A percentile compares a stretch with the other conserved stretches of the same genome.
These are phyloP conservation scores for Plantago ovata DNA, from an alignment of 257 asterid genomes.

Conservation along the genomic window DNA sequence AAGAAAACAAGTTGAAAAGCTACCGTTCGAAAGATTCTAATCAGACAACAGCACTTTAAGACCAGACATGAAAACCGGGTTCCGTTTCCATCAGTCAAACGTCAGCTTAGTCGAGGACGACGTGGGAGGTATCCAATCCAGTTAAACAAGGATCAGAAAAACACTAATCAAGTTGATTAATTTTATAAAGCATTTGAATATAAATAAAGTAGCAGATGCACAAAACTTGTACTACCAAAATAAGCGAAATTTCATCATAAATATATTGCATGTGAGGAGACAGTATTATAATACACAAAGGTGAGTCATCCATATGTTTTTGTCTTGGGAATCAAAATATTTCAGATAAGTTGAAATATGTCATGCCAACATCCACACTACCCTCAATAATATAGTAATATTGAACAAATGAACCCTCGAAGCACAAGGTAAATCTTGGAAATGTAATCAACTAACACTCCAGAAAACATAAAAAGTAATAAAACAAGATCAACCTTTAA, in stretches of 20 bases:
- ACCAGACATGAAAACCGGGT: constrained; percentile 25
- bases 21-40: constrained; percentile 33
- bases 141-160: constrained; percentile 39
- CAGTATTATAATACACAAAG: constrained; percentile 41
- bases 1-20: constrained; percentile 24
- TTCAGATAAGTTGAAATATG: constrained; percentile 34
- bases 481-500: constrained; percentile 44
- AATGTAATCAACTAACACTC: constrained; percentile 28
- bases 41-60: constrained; percentile 21
- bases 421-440: constrained; percentile 34
- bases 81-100: constrained; percentile 51
- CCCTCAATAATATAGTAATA: constrained; percentile 34
- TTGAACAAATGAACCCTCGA: constrained; percentile 26
- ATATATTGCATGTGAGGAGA: constrained; percentile 67
- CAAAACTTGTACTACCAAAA: constrained; percentile 29
- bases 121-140: constrained; percentile 36
- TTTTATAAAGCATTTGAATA: constrained; percentile 31
- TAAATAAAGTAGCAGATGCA: constrained; percentile 27
- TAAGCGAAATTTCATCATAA: constrained; percentile 32
- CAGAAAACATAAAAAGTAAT: constrained; percentile 35
- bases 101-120: constrained; percentile 32
- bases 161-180: constrained; percentile 36
- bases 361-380: constrained; percentile 38
- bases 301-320: constrained; percentile 51
- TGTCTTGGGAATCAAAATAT: constrained; percentile 53